Evolutionary conservation across 2,329 filamentous ascomycete genomes (phyloP), one percentile per base, ranked within the genome.

Genomic region (Diaporthe nobilis): DNA sequence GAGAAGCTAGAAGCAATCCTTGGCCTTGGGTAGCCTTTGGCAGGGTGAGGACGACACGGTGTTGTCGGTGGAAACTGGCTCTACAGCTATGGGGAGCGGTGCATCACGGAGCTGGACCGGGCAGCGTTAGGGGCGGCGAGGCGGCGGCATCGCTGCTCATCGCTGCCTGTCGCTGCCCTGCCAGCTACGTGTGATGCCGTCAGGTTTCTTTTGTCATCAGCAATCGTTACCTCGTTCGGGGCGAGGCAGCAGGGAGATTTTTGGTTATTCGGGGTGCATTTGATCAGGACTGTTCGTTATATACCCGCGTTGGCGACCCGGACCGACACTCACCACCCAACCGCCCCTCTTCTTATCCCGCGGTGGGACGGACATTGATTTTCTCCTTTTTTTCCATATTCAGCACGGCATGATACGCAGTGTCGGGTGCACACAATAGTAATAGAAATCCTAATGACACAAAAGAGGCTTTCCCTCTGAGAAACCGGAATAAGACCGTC

Each of bases 221-320:
- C 71, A 68, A 51, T 53, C 28, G 22, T 51, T 37, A 37, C 17
- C 70, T 58, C 37, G 53, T 20, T 34, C 37, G 51, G 44, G 31
- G 10, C 47, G 31, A 25, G 53, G 53, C 63, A 76, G 31, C 37
- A 44, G 65, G 63, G 47, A 55, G 61, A 70, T 55, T 53, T 44
- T 68, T 53, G 74, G 71, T 49, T 76, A 72, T 42, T 31, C 17
- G 17, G 67, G 58, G 47, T 76, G 67, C 55, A 72, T 75, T 72
- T 75, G 31, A 70, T 72, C 20, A 76, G 67, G 72, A 76, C 47
- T 60, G 58, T 71, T 71, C 71, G 58, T 65, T 73, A 73, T 73
- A 73, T 73, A 73, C 71, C 71, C 71, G 71, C 71, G 51, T 39
- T 73, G 71, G 71, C 71, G 57, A 73, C 42, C 44, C 53, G 31